Base-by-base conservation (phyloP, 352 stramenopile species). In the Pythium inflatum region DNA sequence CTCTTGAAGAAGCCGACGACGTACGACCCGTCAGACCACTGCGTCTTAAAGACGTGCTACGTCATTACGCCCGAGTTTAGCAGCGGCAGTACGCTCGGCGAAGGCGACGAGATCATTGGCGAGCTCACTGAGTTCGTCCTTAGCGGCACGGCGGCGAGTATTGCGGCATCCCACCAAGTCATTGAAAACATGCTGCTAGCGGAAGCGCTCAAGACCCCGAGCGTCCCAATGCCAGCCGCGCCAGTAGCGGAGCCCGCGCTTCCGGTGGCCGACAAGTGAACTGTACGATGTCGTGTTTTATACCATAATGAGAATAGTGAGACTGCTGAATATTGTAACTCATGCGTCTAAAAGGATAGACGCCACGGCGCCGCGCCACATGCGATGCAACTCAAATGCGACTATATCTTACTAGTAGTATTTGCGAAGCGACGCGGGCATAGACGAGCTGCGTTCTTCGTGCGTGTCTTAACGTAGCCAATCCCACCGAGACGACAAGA, bases 21-120 rank as follows among this genome's bases (percentile, higher is more conserved):
- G 12, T 75, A 77, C 43, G 71, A 74, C n/a, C 63, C 60, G 50
- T 62, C 64, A n/a, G 62, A 67, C 41, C 63, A 59, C 57, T 68
- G 81, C 45, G 68, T 89, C n/a, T 25, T 90, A 40, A 81, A 89
- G 62, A 80, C 80, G 60, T 83, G 79, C 59, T 84, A 83, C 60
- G 74, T 90, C 34, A 84, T 87, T 49, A 87, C 79, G 8, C 82
- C 82, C 18, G 70, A 80, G 66, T 70, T 89, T 33, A 75, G 27
- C 40, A 61, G 38, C 55, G 65, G 58, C n/a, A 63, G 68, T 40
- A 25, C 55, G 49, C 31, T 45, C 18, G 45, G 33, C 55, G 51
- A 71, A 31, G 62, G 57, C 63, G 69, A 75, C 63, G 69, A 68
- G 41, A 61, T 71, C 51, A 54, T 75, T 30, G 69, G 62, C 45